Conservation (phyloP, 2,329 filamentous ascomycete species). For the Monosporascus sp. region DNA sequence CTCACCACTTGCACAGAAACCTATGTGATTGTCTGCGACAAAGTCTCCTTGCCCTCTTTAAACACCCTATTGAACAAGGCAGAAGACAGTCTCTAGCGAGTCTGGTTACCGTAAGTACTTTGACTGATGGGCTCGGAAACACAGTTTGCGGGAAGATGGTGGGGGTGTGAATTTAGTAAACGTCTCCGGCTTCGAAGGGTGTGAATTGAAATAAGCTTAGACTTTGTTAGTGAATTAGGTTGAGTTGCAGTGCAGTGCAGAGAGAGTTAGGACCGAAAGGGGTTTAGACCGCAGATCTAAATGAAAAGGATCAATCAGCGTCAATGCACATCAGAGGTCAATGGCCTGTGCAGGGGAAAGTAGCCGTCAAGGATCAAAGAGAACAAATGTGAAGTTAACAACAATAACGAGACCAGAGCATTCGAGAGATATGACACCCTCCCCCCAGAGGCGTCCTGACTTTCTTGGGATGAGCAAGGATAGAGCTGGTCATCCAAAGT, state of each 20-base stretch:
- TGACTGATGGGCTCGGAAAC: too few species aligned
- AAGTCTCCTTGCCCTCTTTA: background rate
- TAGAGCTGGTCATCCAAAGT: background rate
- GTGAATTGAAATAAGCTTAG: background rate
- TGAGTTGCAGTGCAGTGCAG: background rate
- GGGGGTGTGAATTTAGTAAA: background rate
- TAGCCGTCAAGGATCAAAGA: background rate
- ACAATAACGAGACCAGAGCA: background rate
- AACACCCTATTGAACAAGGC: too few species aligned
- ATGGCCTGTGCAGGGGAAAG: background rate
- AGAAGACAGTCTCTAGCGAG: too few species aligned
- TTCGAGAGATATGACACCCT: background rate
- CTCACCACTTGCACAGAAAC: background rate
- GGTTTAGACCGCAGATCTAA: slow-evolving; percentile 17
- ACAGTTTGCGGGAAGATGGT: background rate
- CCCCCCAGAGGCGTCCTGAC: background rate
- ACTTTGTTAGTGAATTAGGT: background rate
- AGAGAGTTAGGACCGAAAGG: slow-evolving; percentile 6
- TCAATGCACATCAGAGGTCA: slow-evolving; percentile 2
- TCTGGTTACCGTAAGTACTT: too few species aligned
- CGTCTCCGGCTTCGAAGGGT: background rate
- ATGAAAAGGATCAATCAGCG: slow-evolving; percentile 13
- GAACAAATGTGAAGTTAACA: too few species aligned
- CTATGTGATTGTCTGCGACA: background rate
- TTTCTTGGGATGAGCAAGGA: background rate